A percentile compares a stretch with the other conserved stretches of the same genome.
Conservation (phyloP, 345 rosid genomes). For the Camelina laxa region DNA sequence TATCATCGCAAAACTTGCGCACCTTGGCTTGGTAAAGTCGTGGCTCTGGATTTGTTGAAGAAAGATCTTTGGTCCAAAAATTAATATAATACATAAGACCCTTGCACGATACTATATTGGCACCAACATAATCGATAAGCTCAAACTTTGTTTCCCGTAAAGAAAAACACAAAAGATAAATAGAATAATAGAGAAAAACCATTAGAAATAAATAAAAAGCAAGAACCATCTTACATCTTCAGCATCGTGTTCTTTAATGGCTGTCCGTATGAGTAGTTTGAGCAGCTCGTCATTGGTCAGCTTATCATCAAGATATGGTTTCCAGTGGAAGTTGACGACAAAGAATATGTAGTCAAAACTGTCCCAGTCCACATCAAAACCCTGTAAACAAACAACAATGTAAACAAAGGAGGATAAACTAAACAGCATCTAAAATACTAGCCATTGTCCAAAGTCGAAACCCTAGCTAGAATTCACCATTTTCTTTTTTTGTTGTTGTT, state of each 20-base stretch:
- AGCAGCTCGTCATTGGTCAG: neutral
- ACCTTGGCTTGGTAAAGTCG: constrained; percentile 15
- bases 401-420: too few species aligned
- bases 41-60: neutral
- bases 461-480: too few species aligned
- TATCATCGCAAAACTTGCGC: neutral
- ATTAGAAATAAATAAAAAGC: too few species aligned
- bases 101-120: neutral
- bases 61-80: constrained; percentile 1
- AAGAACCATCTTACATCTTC: neutral
- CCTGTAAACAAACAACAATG: neutral
- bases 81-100: neutral
- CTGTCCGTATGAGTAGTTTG: neutral
- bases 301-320: neutral
- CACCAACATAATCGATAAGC: constrained; percentile 9
- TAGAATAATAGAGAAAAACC: too few species aligned
- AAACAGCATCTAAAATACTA: too few species aligned
- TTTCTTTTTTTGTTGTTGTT: too few species aligned
- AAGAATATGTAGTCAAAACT: neutral
- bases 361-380: constrained; percentile 26
- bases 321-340: neutral
- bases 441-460: too few species aligned
- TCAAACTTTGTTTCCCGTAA: neutral
- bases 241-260: neutral
- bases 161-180: too few species aligned